Base-by-base conservation (phyloP, 768 basidiomycete genomes). In the Tubosaeta sp. region DNA sequence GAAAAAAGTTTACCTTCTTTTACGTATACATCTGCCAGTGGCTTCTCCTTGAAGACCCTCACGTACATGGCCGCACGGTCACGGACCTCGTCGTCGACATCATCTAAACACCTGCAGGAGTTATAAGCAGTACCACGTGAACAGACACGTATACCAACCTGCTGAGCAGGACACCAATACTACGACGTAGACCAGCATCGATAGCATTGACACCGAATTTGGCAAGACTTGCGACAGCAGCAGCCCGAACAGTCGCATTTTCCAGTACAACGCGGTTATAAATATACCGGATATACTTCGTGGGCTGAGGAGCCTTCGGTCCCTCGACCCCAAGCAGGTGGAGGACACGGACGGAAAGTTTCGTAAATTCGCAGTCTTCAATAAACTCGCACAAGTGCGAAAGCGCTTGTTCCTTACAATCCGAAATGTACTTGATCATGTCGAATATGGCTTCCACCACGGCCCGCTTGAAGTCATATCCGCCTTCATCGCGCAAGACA, bases 391-490 rank as follows among this genome's bases (percentile, higher is more conserved):
- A 99, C 19, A 99, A 81, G 65, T 99, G 93, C 17, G 95, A 95
- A 42, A 99, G 81, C 1, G 97, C 97, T 64, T 97, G 90, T 68
- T 99, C 97, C 74, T 97, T 95, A 74, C 88, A 91, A 47, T 97
- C 95, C 42, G 76, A 75, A 63, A 99, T 97, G 73, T 83, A 98
- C 67, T 95, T 97, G 79, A 99, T 91, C 97, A 99, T 99, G 71
- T 99, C 97, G 67, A 99, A 98, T 66, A 99, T 98, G 17, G 97
- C 95, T 72, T 98, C 97, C 32, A 99, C 97, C 44, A 98, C 92
- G 7, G 97, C 92, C 43, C 95, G 92, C 74, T 99, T 99, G 79
- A 97, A 99, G 67, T 99, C 97, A 71, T 97, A 98, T 6, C 97
- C 97, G 51, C 97, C 97, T 72, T 99, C 97, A 63, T 99, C 97